Evolutionary conservation across 257 asterid genomes (phyloP), one percentile per base, ranked within the genome.

Genomic region (Solanum gandarillasii): DNA sequence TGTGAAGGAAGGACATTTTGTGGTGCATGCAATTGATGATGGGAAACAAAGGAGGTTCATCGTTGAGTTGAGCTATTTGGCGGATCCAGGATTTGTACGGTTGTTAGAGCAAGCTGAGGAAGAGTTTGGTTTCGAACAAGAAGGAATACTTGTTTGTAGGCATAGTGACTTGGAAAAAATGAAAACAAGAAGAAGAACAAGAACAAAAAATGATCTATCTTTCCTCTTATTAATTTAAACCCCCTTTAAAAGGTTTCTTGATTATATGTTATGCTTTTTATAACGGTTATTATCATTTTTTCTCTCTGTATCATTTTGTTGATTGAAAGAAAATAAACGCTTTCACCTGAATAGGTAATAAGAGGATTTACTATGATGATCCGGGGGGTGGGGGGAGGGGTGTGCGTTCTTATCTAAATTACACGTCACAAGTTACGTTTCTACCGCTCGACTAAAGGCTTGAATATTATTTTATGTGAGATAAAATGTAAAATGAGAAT

Each of bases 1-100:
- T 62, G 94, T 93, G 82, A 90, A 91, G 89, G 93, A 92, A 86
- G 94, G 96, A 52, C 91, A 92, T 73, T 93, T 93, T 38, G 93
- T 86, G 25, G 94, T 94, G 73, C 92, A 91, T 86, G 70, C 94
- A 25, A 75, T 93, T 70, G 89, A 91, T 18, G 92, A 88, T 34
- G 94, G 91, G 23, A 92, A 93, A 83, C 43, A 31, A 74, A 91
- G 84, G 90, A 90, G 93, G 88, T 91, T 89, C 34, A 74, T 93
- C 2, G 35, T 92, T 20, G 89, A 90, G 29, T 81, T 93, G 25
- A 88, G 92, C 84, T 92, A 88, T 60, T 81, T 91, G 21, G 89
- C 84, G 60, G 89, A 93, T 82, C 93, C 93, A 8, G 91, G 85
- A 4, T 93, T 92, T 79, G 58, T 91, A 81, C 89, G 89, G 89